A percentile compares a stretch with the other conserved stretches of the same genome.
These are phyloP conservation scores for Malassezia brasiliensis DNA, from an alignment of 1,284 basidiomycete species.

Conservation along the genomic window DNA sequence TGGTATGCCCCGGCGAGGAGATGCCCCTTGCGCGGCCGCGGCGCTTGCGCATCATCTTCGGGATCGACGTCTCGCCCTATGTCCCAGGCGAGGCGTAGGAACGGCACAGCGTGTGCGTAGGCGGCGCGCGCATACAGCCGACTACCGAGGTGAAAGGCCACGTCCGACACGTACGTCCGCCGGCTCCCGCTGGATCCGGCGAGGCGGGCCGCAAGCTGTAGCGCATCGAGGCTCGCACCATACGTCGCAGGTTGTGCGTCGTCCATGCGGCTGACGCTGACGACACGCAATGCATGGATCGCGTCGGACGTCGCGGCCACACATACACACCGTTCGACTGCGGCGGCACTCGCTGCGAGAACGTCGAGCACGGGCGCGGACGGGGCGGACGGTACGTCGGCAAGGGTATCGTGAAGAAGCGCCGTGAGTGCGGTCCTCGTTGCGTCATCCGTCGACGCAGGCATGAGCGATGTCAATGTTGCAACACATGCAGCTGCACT, in stretches of 20 bases:
- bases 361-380: neutral
- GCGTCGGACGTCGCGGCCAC: neutral
- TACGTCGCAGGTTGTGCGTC: neutral
- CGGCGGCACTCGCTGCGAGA: neutral
- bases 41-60: slow-evolving; percentile 3
- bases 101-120: slow-evolving; percentile 31
- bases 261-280: neutral
- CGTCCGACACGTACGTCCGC: slow-evolving; percentile 28
- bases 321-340: neutral
- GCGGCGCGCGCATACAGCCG: slow-evolving; percentile 45
- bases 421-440: too few species aligned
- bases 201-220: neutral
- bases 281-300: neutral
- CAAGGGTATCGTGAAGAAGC: too few species aligned
- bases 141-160: slow-evolving; percentile 49
- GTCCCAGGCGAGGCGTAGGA: slow-evolving; percentile 19
- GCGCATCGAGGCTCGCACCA: neutral
- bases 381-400: neutral
- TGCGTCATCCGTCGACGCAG: too few species aligned
- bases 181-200: neutral
- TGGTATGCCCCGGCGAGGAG: slow-evolving; percentile 24
- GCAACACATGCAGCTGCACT: too few species aligned
- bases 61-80: neutral
- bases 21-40: slow-evolving; percentile 21
- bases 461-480: too few species aligned